phyloP scores from a whole-genome alignment of 2,329 filamentous ascomycete species.

The Whalleya microplaca region DNA sequence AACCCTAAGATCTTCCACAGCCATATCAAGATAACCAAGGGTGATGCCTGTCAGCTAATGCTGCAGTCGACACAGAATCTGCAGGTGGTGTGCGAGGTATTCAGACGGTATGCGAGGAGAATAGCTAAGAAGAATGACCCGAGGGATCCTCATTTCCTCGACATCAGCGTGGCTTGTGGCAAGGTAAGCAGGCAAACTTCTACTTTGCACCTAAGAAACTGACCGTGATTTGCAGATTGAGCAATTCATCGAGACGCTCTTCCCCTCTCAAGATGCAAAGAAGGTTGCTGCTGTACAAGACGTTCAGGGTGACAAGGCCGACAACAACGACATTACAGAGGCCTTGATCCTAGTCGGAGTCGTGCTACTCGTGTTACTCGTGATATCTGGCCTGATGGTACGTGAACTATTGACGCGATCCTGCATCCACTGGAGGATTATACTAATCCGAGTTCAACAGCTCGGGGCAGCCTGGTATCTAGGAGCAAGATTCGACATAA shows the following conservation, averaged over 20 bases:
- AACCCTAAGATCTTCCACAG: slow-evolving; percentile 84
- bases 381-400: slow-evolving; percentile 83
- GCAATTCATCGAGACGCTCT: slow-evolving; percentile 92
- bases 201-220: slow-evolving; percentile 1
- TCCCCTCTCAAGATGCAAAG: slow-evolving; percentile 80
- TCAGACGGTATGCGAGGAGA: slow-evolving; percentile 74
- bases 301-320: slow-evolving; percentile 44
- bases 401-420: slow-evolving; percentile 36
- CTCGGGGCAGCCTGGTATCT: slow-evolving; percentile 76
- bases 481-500: slow-evolving; percentile 81
- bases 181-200: slow-evolving; percentile 58
- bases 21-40: slow-evolving; percentile 97
- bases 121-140: slow-evolving; percentile 96
- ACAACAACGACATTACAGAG: slow-evolving; percentile 59
- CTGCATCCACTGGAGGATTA: not conserved
- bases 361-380: slow-evolving; percentile 68
- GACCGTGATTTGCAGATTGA: slow-evolving; percentile 66
- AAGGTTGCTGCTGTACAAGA: slow-evolving; percentile 49
- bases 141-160: slow-evolving; percentile 86
- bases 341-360: slow-evolving; percentile 67
- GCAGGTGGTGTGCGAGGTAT: slow-evolving; percentile 77
- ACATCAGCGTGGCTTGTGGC: slow-evolving; percentile 88
- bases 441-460: slow-evolving; percentile 49
- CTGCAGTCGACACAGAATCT: slow-evolving; percentile 90
- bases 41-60: slow-evolving; percentile 91